These are phyloP conservation scores for Dysphania ambrosioides DNA, from an alignment of 148 eudicot genomes.

Conservation along the genomic window DNA sequence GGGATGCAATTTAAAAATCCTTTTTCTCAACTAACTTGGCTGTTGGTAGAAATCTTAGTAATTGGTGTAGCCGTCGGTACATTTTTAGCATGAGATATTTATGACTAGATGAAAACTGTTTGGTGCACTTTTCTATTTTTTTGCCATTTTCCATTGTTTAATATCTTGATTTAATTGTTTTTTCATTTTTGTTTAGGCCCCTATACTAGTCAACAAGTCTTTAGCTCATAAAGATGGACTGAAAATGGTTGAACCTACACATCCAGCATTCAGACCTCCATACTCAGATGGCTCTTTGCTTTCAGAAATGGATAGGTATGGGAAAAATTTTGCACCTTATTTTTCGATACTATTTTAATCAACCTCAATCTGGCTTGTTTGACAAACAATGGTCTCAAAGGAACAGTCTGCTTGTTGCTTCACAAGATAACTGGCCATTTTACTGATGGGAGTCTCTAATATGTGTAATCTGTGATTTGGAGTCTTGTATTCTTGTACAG, in stretches of 20 bases:
- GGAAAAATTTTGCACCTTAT: neutral
- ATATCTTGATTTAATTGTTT: neutral
- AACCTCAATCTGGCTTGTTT: neutral
- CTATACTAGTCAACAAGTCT: constrained; percentile 77
- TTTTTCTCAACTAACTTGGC: constrained; percentile 4
- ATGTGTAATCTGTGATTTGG: neutral
- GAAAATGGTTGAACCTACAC: constrained; percentile 57
- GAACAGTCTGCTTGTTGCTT: neutral
- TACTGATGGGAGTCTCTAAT: too few species aligned
- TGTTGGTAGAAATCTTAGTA: neutral
- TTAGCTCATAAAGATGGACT: constrained; percentile 75
- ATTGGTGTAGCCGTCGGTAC: neutral
- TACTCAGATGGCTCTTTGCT: constrained; percentile 49
- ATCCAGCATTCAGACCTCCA: constrained; percentile 30
- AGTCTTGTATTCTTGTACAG: neutral
- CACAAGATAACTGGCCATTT: neutral
- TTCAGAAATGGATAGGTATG: constrained; percentile 71
- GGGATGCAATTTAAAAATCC: neutral
- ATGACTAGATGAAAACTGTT: neutral
- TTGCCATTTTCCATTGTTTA: neutral
- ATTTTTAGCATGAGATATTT: neutral
- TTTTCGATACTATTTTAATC: neutral
- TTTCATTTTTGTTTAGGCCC: constrained; percentile 43
- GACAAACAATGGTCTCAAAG: neutral
- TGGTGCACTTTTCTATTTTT: neutral